A percentile compares a stretch with the other conserved stretches of the same genome.
Conservation (phyloP, 306 rosid species). For the Citrullus amarus region DNA sequence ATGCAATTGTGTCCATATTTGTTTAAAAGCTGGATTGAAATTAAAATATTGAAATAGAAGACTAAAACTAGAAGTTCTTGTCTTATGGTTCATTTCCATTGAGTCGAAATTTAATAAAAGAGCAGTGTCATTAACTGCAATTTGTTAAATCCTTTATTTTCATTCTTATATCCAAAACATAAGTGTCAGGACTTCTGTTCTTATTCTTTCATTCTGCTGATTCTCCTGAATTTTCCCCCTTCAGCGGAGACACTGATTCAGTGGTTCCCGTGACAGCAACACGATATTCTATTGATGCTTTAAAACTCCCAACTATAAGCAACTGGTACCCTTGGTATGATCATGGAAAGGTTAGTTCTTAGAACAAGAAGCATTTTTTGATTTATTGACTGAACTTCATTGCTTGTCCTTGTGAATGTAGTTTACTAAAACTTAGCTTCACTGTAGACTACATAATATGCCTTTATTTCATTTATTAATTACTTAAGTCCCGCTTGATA, state of each 20-base stretch:
- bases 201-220: not conserved
- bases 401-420: not conserved
- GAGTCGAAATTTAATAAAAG: not conserved
- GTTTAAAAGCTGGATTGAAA: not conserved
- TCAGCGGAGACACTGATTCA: constrained; percentile 87
- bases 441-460: not conserved
- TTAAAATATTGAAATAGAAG: not conserved
- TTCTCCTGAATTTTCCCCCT: constrained; percentile 11
- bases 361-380: not conserved
- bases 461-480: not conserved
- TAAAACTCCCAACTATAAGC: constrained; percentile 68
- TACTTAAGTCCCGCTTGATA: not conserved
- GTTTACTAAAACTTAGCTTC: not conserved
- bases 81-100: not conserved
- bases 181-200: too few species aligned
- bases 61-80: not conserved
- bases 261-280: constrained; percentile 88
- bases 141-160: not conserved
- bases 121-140: not conserved
- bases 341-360: constrained; percentile 63
- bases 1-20: not conserved
- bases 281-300: constrained; percentile 72
- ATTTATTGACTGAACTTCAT: not conserved
- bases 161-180: not conserved
- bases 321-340: constrained; percentile 89